phyloP scores from a whole-genome alignment of 2,329 filamentous ascomycete species.

The Aspergillus texensis region DNA sequence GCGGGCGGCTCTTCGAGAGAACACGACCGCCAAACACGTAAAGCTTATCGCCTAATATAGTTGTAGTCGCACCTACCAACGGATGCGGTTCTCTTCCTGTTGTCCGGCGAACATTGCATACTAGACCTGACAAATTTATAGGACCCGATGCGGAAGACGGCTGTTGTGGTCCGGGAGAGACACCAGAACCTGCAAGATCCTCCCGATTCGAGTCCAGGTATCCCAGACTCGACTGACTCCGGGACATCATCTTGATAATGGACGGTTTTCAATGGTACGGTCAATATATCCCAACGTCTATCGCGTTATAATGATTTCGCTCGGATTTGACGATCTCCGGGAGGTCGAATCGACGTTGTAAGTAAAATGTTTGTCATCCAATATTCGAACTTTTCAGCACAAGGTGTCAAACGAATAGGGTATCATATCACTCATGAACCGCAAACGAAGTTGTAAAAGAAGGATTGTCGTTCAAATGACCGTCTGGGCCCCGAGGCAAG shows the following conservation, averaged over 20 bases:
- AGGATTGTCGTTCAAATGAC: neutral
- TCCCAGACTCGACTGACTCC: conserved; percentile 44
- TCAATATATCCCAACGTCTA: conserved; percentile 1
- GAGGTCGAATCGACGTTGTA: neutral
- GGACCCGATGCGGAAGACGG: conserved; percentile 44
- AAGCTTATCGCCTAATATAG: conserved; percentile 89
- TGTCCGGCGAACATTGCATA: conserved; percentile 74
- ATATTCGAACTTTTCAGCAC: conserved; percentile 4
- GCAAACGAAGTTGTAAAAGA: neutral
- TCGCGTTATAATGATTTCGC: neutral
- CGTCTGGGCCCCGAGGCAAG: neutral
- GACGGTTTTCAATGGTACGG: conserved; percentile 8
- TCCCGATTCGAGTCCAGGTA: conserved; percentile 36
- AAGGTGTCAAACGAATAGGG: conserved; percentile 18
- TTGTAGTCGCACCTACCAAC: conserved; percentile 91
- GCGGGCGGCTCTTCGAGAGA: conserved; percentile 79
- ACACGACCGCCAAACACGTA: conserved; percentile 95
- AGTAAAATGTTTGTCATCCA: conserved; percentile 1
- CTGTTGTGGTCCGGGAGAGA: conserved; percentile 33
- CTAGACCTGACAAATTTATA: conserved; percentile 66
- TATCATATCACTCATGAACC: conserved; percentile 17
- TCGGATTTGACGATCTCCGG: neutral
- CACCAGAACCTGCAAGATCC: conserved; percentile 31
- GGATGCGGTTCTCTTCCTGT: conserved; percentile 90
- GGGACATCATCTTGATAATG: conserved; percentile 36